Conservation (phyloP, 768 basidiomycete genomes). For the Naematelia aurantialba region DNA sequence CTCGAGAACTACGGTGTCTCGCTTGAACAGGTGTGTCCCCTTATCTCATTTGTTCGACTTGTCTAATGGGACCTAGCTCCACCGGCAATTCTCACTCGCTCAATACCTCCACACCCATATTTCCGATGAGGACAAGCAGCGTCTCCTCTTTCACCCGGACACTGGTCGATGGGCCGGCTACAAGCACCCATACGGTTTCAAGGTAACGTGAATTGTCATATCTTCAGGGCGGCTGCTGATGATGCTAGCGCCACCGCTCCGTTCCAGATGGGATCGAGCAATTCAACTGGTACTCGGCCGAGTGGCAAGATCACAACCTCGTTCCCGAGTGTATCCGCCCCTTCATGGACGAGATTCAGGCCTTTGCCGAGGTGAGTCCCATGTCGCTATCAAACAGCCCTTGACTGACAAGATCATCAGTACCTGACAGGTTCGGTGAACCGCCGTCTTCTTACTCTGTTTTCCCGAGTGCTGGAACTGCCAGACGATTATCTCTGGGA, state of each 20-base stretch:
- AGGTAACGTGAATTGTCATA: too few relatives aligned
- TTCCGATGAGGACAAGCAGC: slow-evolving; percentile 13
- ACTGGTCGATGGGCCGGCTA: slow-evolving; percentile 19
- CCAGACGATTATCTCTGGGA: slow-evolving; percentile 29
- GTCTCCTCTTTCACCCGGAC: slow-evolving; percentile 2
- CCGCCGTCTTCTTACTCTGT: slow-evolving; percentile 24
- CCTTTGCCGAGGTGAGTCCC: slow-evolving; percentile 13
- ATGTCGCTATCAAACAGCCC: neutral
- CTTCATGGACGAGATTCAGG: slow-evolving; percentile 31
- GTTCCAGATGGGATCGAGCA: slow-evolving; percentile 25
- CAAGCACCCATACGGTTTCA: slow-evolving; percentile 17
- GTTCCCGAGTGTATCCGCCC: slow-evolving; percentile 25
- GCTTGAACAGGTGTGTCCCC: slow-evolving; percentile 10
- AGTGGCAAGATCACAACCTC: slow-evolving; percentile 13
- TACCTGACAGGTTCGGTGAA: slow-evolving; percentile 30
- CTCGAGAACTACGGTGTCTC: slow-evolving; percentile 16
- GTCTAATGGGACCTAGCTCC: slow-evolving; percentile 4
- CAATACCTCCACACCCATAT: slow-evolving; percentile 10
- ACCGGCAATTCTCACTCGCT: slow-evolving; percentile 11
- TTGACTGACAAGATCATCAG: neutral
- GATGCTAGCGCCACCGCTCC: neutral
- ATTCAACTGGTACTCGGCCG: slow-evolving; percentile 30
- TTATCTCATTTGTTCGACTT: neutral
- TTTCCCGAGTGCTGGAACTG: slow-evolving; percentile 30
- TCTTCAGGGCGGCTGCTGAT: neutral